Conservation (phyloP, 305 asterid genomes). For the Fraxinus floribunda region DNA sequence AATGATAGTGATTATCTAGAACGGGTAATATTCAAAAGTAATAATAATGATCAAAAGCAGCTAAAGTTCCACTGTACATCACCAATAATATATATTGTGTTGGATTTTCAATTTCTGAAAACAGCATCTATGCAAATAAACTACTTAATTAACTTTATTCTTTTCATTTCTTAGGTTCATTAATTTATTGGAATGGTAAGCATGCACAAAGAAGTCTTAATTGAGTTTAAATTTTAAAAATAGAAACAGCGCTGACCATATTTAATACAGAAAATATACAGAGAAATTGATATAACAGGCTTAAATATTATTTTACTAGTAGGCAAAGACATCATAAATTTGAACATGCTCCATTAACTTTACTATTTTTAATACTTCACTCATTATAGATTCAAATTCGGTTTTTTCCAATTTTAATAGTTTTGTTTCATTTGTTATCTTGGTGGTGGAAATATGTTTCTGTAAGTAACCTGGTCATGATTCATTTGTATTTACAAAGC, state of each 20-base stretch:
- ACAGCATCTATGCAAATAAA: neutral
- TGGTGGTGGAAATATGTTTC: neutral
- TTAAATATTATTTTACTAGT: neutral
- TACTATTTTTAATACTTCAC: neutral
- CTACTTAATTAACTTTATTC: neutral
- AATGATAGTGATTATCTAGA: neutral
- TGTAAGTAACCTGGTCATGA: neutral
- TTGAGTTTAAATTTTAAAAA: neutral
- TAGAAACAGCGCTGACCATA: neutral
- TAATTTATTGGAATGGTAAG: slow-evolving; percentile 11
- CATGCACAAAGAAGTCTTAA: neutral
- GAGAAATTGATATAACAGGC: neutral
- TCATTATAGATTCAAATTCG: neutral
- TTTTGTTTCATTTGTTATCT: neutral
- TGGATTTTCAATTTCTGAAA: neutral
- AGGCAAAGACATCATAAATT: neutral
- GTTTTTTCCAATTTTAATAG: neutral
- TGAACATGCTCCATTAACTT: neutral
- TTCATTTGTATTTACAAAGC: neutral
- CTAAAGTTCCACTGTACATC: neutral
- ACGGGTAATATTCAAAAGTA: neutral
- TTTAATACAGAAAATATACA: neutral
- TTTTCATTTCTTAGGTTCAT: neutral
- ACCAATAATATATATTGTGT: neutral
- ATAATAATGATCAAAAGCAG: slow-evolving; percentile 4